Evolutionary conservation across 2,329 filamentous ascomycete species (phyloP).

Genomic region (Fusarium kyushuense): DNA sequence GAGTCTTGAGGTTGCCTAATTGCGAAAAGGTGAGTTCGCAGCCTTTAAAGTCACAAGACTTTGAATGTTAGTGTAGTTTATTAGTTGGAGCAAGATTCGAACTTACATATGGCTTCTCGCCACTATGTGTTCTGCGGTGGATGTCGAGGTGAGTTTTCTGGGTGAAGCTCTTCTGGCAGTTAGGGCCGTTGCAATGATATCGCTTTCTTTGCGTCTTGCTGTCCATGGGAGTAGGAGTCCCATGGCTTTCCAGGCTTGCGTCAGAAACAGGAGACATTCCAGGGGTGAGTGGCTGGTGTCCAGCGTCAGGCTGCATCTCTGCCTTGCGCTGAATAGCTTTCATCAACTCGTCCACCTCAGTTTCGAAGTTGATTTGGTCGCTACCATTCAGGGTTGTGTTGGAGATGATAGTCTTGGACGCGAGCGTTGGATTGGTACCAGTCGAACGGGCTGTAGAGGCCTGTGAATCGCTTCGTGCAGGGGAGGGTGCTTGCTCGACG

Average conservation of each 20-base stretch:
- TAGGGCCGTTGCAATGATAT: constrained; percentile 78
- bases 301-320: constrained; percentile 51
- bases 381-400: constrained; percentile 62
- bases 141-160: constrained; percentile 96
- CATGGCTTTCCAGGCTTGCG: constrained; percentile 36
- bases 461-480: constrained; percentile 52
- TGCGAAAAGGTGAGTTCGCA: constrained; percentile 90
- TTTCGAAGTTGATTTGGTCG: constrained; percentile 75
- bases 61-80: constrained; percentile 41
- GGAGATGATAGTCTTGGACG: constrained; percentile 57
- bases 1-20: constrained; percentile 91
- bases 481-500: constrained; percentile 52
- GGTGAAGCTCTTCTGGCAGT: constrained; percentile 84
- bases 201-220: constrained; percentile 62
- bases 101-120: constrained; percentile 89
- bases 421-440: constrained; percentile 47
- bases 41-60: constrained; percentile 76
- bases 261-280: constrained; percentile 46
- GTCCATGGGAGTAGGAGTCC: constrained; percentile 43
- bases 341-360: constrained; percentile 89
- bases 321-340: constrained; percentile 82
- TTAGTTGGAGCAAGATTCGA: no score
- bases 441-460: constrained; percentile 45
- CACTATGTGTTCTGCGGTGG: constrained; percentile 88
- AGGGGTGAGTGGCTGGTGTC: constrained; percentile 46